phyloP scores from a whole-genome alignment of 2,329 filamentous ascomycete species.

The Aschersonia sp. region DNA sequence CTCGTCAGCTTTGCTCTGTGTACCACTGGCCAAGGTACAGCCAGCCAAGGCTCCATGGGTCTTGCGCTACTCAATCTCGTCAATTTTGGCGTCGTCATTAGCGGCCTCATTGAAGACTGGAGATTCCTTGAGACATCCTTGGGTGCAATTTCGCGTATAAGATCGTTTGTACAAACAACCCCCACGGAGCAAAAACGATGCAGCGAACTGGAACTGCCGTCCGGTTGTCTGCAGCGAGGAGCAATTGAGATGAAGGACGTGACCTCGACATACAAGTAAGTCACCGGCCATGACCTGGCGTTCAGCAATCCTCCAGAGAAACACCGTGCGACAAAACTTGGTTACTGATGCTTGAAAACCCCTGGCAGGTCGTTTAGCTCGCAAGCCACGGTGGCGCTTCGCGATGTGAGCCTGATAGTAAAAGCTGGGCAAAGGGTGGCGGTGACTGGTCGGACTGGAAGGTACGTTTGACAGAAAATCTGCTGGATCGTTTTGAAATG shows the following conservation, averaged over 20 bases:
- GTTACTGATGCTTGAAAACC: too few relatives aligned
- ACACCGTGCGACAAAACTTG: too few relatives aligned
- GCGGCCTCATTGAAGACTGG: not conserved
- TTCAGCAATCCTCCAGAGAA: not conserved
- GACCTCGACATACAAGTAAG: conserved; percentile 1
- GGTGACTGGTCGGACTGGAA: conserved; percentile 3
- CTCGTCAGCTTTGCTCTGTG: conserved; percentile 24
- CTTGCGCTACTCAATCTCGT: not conserved
- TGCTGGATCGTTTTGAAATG: not conserved
- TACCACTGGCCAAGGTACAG: conserved; percentile 10
- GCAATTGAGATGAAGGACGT: not conserved
- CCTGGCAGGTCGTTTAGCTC: too few relatives aligned
- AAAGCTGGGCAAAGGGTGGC: conserved; percentile 8
- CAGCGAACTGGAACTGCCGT: not conserved
- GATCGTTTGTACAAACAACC: not conserved
- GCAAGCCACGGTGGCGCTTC: not conserved
- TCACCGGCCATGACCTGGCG: not conserved
- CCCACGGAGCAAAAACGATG: not conserved
- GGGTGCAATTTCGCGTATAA: conserved; percentile 1
- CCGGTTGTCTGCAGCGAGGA: not conserved
- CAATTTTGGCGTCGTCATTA: not conserved
- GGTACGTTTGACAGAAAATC: too few relatives aligned
- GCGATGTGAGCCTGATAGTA: conserved; percentile 5
- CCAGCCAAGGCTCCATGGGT: conserved; percentile 5
- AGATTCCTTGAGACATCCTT: not conserved